Evolutionary conservation across 2,329 filamentous ascomycete genomes (phyloP).

Genomic region (Ceratocystis colombiana): DNA sequence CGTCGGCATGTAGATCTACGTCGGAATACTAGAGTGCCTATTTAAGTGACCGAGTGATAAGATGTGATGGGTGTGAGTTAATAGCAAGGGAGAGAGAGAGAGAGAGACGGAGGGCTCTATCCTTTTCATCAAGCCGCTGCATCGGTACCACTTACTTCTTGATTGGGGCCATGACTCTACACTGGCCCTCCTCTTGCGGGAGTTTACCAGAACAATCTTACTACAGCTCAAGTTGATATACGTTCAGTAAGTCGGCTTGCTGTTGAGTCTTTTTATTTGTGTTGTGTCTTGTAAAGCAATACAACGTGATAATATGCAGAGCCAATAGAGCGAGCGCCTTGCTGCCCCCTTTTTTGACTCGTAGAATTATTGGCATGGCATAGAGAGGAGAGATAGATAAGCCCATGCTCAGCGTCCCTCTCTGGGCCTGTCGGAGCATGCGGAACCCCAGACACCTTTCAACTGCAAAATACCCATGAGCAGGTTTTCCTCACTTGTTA

Average conservation of each 20-base stretch:
- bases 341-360: neutral
- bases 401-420: neutral
- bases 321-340: neutral
- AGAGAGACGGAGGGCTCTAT: no score
- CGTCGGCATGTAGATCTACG: conserved; percentile 6
- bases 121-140: no score
- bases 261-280: no score
- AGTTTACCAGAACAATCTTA: no score
- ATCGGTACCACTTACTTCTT: no score
- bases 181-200: no score
- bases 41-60: neutral
- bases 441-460: neutral
- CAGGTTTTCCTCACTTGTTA: neutral
- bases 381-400: neutral
- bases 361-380: neutral
- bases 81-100: no score
- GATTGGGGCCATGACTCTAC: no score
- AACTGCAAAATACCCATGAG: neutral
- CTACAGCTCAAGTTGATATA: no score
- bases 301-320: no score
- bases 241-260: no score
- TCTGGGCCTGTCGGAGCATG: neutral
- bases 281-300: no score
- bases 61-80: neutral
- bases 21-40: neutral